phyloP scores from a whole-genome alignment of 2,329 filamentous ascomycete species.

The Claviceps monticola region DNA sequence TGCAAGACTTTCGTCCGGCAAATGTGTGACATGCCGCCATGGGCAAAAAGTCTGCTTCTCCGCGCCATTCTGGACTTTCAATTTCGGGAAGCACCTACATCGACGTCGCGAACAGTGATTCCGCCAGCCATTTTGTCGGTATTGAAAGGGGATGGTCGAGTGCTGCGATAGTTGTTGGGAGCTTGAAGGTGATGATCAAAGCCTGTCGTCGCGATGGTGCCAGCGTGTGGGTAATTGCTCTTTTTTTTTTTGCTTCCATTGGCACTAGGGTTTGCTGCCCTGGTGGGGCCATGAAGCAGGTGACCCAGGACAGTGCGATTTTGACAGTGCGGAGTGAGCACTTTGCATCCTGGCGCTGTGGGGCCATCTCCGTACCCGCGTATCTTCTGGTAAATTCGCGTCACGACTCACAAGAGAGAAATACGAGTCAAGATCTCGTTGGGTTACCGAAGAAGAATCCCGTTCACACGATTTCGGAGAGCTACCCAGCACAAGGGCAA shows the following conservation, averaged over 20 bases:
- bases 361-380: too few relatives aligned
- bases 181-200: slow-evolving; percentile 15
- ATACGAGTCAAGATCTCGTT: too few relatives aligned
- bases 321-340: not conserved
- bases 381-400: too few relatives aligned
- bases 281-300: slow-evolving; percentile 9
- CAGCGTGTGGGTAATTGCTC: not conserved
- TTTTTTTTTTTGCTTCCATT: slow-evolving; percentile 9
- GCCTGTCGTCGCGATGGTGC: not conserved
- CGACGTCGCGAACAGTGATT: slow-evolving; percentile 73
- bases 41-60: not conserved
- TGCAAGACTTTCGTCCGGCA: not conserved
- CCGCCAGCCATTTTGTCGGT: slow-evolving; percentile 67
- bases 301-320: slow-evolving; percentile 11
- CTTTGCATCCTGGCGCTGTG: too few relatives aligned
- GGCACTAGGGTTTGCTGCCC: slow-evolving; percentile 20
- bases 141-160: slow-evolving; percentile 16
- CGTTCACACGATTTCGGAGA: too few relatives aligned
- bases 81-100: slow-evolving; percentile 45
- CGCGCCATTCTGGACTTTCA: not conserved
- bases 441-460: too few relatives aligned
- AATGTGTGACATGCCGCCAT: not conserved
- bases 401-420: too few relatives aligned
- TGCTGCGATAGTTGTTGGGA: slow-evolving; percentile 9
- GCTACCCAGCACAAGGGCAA: too few relatives aligned